These are phyloP conservation scores for Trifolium pratense DNA, from an alignment of 306 rosid species.

Conservation along the genomic window DNA sequence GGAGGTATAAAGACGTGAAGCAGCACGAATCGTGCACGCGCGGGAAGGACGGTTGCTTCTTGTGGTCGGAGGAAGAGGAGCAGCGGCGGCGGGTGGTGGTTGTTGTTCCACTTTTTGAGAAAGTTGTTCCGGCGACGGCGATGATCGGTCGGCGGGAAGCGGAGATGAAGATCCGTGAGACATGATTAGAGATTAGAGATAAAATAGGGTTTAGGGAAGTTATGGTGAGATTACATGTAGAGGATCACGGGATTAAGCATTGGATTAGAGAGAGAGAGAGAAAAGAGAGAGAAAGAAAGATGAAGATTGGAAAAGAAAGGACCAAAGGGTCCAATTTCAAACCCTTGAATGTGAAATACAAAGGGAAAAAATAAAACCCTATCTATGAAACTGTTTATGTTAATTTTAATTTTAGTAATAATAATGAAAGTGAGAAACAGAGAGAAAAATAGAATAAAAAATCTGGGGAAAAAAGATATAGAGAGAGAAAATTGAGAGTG, in stretches of 20 bases:
- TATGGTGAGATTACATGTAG: slow-evolving; percentile 58
- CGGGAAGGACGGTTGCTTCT: slow-evolving; percentile 94
- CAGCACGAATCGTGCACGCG: slow-evolving; percentile 90
- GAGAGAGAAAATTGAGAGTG: slow-evolving; percentile 5
- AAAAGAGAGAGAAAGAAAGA: slow-evolving; percentile 11
- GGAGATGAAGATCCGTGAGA: slow-evolving; percentile 62
- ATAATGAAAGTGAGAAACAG: not conserved
- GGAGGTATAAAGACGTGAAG: slow-evolving; percentile 61
- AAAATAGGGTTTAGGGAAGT: slow-evolving; percentile 49
- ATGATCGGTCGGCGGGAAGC: slow-evolving; percentile 63
- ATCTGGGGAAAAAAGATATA: not conserved
- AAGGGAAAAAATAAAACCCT: slow-evolving; percentile 30
- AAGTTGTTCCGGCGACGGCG: slow-evolving; percentile 60
- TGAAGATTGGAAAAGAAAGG: slow-evolving; percentile 40
- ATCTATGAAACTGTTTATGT: slow-evolving; percentile 10
- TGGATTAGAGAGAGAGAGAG: slow-evolving; percentile 41
- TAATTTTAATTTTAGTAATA: not conserved
- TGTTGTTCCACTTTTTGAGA: not conserved
- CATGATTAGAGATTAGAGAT: slow-evolving; percentile 52
- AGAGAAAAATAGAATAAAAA: slow-evolving; percentile 10
- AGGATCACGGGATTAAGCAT: slow-evolving; percentile 64
- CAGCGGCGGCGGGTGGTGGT: slow-evolving; percentile 14
- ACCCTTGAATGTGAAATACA: slow-evolving; percentile 52
- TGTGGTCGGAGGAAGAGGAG: slow-evolving; percentile 44
- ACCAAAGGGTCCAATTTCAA: slow-evolving; percentile 58